phyloP scores from a whole-genome alignment of 225 moss, liverwort and hornwort species.

The Marchantia paleacea region DNA sequence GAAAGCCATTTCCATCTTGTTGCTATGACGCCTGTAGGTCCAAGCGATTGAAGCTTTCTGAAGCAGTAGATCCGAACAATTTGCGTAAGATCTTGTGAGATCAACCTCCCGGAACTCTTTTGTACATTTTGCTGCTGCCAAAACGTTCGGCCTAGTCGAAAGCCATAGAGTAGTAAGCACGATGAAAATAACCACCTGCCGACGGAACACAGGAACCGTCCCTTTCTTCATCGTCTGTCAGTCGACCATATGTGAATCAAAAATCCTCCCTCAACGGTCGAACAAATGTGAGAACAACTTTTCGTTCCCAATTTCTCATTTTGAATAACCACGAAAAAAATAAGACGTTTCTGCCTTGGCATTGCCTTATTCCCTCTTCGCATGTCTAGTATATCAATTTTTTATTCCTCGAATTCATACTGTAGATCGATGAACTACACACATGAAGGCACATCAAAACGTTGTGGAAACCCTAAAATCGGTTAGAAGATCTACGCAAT shows the following conservation, averaged over 20 bases:
- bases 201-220: background rate
- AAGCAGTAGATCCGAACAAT: constrained; percentile 12
- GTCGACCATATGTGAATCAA: background rate
- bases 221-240: constrained; percentile 1
- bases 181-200: background rate
- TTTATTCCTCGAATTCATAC: too few species aligned
- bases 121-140: background rate
- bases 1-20: background rate
- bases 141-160: background rate
- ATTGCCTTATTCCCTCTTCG: too few species aligned
- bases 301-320: too few species aligned
- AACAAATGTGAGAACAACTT: too few species aligned
- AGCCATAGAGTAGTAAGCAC: background rate
- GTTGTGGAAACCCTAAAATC: too few species aligned
- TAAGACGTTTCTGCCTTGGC: too few species aligned
- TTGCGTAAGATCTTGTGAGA: background rate
- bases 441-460: too few species aligned
- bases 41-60: constrained; percentile 18
- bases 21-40: background rate
- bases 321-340: too few species aligned
- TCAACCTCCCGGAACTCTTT: background rate
- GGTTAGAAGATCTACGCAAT: too few species aligned
- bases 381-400: too few species aligned
- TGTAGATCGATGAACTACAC: too few species aligned
- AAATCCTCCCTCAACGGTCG: too few species aligned